Evolutionary conservation across 2,329 filamentous ascomycete species (phyloP).

Genomic region (Alternaria panax): DNA sequence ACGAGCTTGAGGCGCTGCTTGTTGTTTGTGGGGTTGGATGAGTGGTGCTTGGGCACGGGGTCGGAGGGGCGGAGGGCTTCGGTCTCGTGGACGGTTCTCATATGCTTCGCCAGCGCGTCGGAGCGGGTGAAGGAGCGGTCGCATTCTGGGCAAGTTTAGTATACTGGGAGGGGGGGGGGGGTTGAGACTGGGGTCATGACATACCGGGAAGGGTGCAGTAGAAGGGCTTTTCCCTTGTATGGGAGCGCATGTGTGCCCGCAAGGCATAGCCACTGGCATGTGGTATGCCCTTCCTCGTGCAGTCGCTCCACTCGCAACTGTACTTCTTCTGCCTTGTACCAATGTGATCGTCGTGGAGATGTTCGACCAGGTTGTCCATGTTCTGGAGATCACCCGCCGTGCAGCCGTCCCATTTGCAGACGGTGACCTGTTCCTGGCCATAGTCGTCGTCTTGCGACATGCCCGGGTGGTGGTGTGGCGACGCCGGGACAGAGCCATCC

Average conservation of each 20-base stretch:
- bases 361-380: constrained; percentile 60
- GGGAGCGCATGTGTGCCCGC: constrained; percentile 96
- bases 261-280: constrained; percentile 96
- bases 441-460: constrained; percentile 53
- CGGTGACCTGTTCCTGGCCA: constrained; percentile 55
- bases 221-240: constrained; percentile 97
- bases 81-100: constrained; percentile 98
- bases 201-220: constrained; percentile 93
- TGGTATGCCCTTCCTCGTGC: constrained; percentile 83
- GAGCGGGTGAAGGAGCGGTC: constrained; percentile 96
- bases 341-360: constrained; percentile 86
- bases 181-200: constrained; percentile 26
- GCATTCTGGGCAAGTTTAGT: constrained; percentile 70
- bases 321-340: constrained; percentile 94
- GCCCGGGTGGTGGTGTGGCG: constrained; percentile 53
- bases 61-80: constrained; percentile 83
- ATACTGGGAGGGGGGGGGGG: background rate
- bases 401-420: constrained; percentile 61
- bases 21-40: constrained; percentile 55
- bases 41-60: constrained; percentile 71
- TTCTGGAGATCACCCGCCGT: constrained; percentile 57
- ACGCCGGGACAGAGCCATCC: constrained; percentile 74
- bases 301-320: constrained; percentile 97
- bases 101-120: constrained; percentile 95
- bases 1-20: constrained; percentile 56